phyloP scores from a whole-genome alignment of 2,329 filamentous ascomycete genomes.

The Lachnellula occidentalis region DNA sequence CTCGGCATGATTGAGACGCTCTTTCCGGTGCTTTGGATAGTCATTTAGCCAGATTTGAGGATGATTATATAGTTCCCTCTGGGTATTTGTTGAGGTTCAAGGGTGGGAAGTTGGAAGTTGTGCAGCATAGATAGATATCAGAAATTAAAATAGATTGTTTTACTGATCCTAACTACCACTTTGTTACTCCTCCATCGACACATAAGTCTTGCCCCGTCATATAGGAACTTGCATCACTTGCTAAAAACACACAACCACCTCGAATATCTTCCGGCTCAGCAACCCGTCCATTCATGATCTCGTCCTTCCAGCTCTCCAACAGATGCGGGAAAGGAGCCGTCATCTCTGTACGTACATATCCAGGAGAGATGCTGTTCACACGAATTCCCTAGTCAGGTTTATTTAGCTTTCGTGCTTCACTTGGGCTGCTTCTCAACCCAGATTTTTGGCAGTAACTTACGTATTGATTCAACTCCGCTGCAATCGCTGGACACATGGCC shows the following conservation, averaged over 20 bases:
- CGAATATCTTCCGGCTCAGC: conserved; percentile 33
- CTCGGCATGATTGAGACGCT: no score
- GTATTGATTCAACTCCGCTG: conserved; percentile 38
- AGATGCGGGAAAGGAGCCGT: conserved; percentile 21
- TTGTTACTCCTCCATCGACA: conserved; percentile 23
- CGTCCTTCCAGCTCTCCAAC: conserved; percentile 33
- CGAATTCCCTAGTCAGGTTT: conserved; percentile 36
- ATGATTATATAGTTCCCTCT: no score
- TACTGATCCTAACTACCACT: conserved; percentile 11
- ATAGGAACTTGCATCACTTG: conserved; percentile 56
- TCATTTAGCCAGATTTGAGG: no score
- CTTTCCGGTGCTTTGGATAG: no score
- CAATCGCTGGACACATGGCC: conserved; percentile 43
- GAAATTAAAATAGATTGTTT: background rate
- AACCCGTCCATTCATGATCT: conserved; percentile 31
- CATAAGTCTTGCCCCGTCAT: conserved; percentile 43
- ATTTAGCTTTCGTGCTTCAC: background rate
- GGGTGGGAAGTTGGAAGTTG: no score
- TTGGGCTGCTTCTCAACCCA: background rate
- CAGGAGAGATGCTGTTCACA: conserved; percentile 33
- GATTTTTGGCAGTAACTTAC: conserved; percentile 4
- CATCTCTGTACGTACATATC: conserved; percentile 27
- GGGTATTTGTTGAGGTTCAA: no score
- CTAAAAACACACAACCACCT: conserved; percentile 45
- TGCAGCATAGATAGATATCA: background rate